Percentiles rank a stretch among this genome's conserved stretches.
phyloP scores from a whole-genome alignment of 495 filamentous ascomycete species.

The Viridothelium virens region DNA sequence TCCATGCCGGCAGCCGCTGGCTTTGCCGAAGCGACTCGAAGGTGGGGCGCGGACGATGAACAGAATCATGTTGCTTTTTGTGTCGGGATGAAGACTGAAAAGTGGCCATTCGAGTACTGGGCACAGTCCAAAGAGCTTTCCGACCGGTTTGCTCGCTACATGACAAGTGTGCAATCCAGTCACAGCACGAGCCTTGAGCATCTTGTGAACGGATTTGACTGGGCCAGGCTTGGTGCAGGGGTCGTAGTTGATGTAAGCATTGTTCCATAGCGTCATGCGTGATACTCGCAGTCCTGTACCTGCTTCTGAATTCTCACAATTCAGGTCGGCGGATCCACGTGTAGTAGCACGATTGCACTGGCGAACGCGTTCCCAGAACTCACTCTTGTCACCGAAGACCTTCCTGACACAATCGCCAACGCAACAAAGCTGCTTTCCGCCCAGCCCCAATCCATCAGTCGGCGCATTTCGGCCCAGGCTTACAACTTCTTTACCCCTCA shows the following conservation, averaged over 20 bases:
- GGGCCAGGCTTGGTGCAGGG: slow-evolving; percentile 15
- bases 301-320: neutral
- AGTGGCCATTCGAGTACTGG: slow-evolving; percentile 2
- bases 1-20: slow-evolving; percentile 21
- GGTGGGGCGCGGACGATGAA: slow-evolving; percentile 20
- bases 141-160: neutral
- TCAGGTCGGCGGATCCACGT: slow-evolving; percentile 36
- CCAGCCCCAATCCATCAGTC: neutral
- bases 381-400: slow-evolving; percentile 12
- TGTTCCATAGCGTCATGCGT: neutral
- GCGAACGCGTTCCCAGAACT: slow-evolving; percentile 12
- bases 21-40: slow-evolving; percentile 23
- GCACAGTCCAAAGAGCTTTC: neutral
- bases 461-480: slow-evolving; percentile 25
- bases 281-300: neutral
- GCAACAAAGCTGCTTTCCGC: neutral
- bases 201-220: slow-evolving; percentile 7
- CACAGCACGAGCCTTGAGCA: slow-evolving; percentile 10
- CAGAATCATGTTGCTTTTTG: slow-evolving; percentile 18
- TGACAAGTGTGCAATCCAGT: neutral
- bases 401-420: slow-evolving; percentile 7
- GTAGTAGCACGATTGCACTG: slow-evolving; percentile 19
- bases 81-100: neutral
- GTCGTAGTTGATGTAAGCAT: slow-evolving; percentile 17
- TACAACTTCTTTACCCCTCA: slow-evolving; percentile 41